These are phyloP conservation scores for Gynochthodes officinalis DNA, from an alignment of 257 asterid genomes.

Conservation along the genomic window DNA sequence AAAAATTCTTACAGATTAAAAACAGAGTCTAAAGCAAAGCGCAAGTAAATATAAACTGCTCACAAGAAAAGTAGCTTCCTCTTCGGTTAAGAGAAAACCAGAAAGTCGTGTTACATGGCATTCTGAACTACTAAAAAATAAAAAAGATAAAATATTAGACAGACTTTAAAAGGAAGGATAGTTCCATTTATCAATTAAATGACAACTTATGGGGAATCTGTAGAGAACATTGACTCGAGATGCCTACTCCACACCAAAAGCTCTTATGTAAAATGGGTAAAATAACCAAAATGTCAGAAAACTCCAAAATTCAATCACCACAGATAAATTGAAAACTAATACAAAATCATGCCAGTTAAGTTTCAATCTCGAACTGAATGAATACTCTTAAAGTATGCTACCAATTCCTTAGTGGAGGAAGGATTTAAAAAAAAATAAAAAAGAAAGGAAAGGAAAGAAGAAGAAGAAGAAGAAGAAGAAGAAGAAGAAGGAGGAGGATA, in stretches of 20 bases:
- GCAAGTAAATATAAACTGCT: not conserved
- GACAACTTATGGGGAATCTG: not conserved
- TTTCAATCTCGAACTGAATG: not conserved
- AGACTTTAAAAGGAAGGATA: not conserved
- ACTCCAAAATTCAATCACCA: not conserved
- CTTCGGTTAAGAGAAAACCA: not conserved
- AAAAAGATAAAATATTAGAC: not conserved
- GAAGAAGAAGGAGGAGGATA: no score
- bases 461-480: no score
- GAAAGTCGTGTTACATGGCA: not conserved
- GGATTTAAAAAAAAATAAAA: not conserved
- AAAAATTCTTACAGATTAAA: not conserved
- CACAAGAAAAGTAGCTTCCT: not conserved
- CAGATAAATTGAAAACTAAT: not conserved
- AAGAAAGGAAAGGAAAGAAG: no score
- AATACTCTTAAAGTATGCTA: not conserved
- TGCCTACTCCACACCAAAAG: not conserved
- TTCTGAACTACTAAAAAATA: not conserved
- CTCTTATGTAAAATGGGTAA: not conserved
- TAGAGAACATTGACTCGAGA: not conserved
- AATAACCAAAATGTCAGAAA: not conserved
- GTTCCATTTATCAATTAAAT: not conserved
- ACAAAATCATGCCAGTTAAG: not conserved
- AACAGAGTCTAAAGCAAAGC: not conserved
- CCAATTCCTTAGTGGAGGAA: not conserved